Percentiles rank a stretch among this genome's conserved stretches.
phyloP scores from a whole-genome alignment of 2,329 filamentous ascomycete genomes.

The Xylaria sp. region DNA sequence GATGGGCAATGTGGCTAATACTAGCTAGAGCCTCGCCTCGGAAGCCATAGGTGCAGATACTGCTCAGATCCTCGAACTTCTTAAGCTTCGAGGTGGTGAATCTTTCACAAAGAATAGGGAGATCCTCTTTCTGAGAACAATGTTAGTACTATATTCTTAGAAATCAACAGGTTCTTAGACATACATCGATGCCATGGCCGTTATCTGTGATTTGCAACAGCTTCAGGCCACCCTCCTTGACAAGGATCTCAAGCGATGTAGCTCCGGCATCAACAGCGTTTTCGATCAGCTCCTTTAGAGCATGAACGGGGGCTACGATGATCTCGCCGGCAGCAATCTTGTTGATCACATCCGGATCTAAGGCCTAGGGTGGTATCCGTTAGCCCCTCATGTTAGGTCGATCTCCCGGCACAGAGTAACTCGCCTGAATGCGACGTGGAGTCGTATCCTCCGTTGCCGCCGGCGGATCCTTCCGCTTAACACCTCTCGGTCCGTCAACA shows the following conservation, averaged over 20 bases:
- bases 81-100: conserved; percentile 97
- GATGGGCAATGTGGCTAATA: conserved; percentile 96
- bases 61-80: conserved; percentile 82
- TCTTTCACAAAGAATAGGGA: conserved; percentile 86
- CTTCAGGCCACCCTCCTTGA: conserved; percentile 94
- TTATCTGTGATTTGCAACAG: conserved; percentile 96
- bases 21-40: conserved; percentile 92
- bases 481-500: conserved; percentile 39
- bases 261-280: conserved; percentile 97
- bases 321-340: conserved; percentile 98
- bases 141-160: conserved; percentile 19
- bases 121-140: conserved; percentile 68
- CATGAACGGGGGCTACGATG: conserved; percentile 93
- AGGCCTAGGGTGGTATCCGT: conserved; percentile 50
- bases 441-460: conserved; percentile 30
- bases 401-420: conserved; percentile 15
- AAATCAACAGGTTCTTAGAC: conserved; percentile 26
- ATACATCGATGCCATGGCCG: conserved; percentile 86
- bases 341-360: conserved; percentile 91
- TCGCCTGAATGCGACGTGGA: conserved; percentile 45
- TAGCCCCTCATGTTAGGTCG: conserved; percentile 9
- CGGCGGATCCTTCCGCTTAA: conserved; percentile 46
- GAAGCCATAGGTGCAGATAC: conserved; percentile 95
- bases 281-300: conserved; percentile 92
- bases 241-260: conserved; percentile 80